Base-by-base conservation (phyloP, 2,329 filamentous ascomycete species). In the Verticillium isaacii region DNA sequence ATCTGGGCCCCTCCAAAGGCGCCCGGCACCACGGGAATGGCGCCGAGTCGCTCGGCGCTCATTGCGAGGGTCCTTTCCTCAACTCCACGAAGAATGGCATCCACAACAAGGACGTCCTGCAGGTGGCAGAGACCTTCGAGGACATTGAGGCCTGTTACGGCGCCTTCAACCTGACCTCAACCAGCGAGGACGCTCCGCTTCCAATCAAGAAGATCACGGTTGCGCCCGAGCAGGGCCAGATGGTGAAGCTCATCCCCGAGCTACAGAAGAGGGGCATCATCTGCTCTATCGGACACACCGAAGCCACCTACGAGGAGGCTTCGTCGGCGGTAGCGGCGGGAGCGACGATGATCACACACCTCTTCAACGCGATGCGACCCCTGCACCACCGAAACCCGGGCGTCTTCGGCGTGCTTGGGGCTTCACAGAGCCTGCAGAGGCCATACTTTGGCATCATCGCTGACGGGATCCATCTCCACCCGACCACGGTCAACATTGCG, bases 341-440 rank as follows among this genome's bases (percentile, higher is more conserved):
- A 59, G 91, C 91, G 2, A 90, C 85, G 57, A 96, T 96, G 91
- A 90, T 97, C 67, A 97, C 93, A 0, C 93, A 97, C 71, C 82
- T 97, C 1, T 97, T 96, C 85, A 97, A 97, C 73, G 93, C 93
- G 32, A 97, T 97, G 93, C 85, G 88, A 1, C 92, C 92, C 15
- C 85, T 96, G 58, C 91, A 95, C 74, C 92, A 97, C 80, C 89
- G 93, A 62, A 93, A 97, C 74, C 93, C 93, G 0, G 93, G 93
- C 41, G 87, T 97, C 68, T 96, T 96, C 72, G 93, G 93, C 32
- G 86, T 96, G 0, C 79, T 97, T 15, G 92, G 93, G 63, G 84
- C 85, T 64, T 83, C 83, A 9, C 84, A 89, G 68, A 80, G 75
- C 64, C 70, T 78, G 60, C 73, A 77, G 14, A 82, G 89, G 59